Conservation (phyloP, 257 asterid genomes). For the Avicennia marina region DNA sequence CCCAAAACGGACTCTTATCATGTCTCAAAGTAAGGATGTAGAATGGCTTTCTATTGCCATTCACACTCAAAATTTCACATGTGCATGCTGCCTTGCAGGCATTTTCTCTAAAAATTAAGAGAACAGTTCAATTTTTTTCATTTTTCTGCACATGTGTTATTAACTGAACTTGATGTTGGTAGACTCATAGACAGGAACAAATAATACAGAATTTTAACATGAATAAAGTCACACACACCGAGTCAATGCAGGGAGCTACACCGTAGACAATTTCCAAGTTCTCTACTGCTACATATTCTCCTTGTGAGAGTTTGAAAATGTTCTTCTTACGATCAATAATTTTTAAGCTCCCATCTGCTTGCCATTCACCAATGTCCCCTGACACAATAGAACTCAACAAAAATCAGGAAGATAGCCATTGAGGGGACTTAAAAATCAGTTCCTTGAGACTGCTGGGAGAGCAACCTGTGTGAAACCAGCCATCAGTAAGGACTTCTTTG, state of each 20-base stretch:
- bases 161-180: too few species aligned
- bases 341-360: constrained; percentile 81
- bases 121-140: too few species aligned
- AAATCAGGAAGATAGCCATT: neutral
- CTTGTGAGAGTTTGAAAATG: constrained; percentile 95
- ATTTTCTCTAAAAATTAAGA: too few species aligned
- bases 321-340: constrained; percentile 93
- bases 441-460: neutral
- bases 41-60: too few species aligned
- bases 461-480: constrained; percentile 99
- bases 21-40: too few species aligned
- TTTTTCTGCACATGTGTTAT: too few species aligned
- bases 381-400: constrained; percentile 7
- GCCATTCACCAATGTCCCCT: constrained; percentile 99
- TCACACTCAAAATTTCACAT: too few species aligned
- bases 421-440: neutral
- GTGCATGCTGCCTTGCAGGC: too few species aligned
- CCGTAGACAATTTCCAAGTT: constrained; percentile 86
- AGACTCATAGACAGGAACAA: too few species aligned
- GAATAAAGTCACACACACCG: constrained; percentile 41
- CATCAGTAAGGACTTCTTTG: constrained; percentile 72
- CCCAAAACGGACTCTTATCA: too few species aligned
- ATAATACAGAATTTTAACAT: neutral
- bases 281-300: constrained; percentile 99
- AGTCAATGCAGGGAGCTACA: constrained; percentile 48